phyloP scores from a whole-genome alignment of 2,329 filamentous ascomycete genomes.

The Tolypocladium album region DNA sequence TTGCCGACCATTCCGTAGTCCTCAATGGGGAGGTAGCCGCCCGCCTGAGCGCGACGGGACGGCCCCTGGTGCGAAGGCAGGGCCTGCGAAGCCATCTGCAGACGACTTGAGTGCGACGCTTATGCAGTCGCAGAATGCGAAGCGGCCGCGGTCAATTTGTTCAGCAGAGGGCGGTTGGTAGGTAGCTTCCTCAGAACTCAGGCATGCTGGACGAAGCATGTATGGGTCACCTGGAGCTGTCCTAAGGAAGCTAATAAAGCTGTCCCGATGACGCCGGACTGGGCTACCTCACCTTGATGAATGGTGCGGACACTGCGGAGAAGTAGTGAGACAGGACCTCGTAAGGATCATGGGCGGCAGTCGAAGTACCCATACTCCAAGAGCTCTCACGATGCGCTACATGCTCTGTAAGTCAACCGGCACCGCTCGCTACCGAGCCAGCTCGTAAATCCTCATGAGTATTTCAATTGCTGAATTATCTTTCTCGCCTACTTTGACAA shows the following conservation, averaged over 20 bases:
- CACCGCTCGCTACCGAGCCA: neutral
- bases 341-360: neutral
- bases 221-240: neutral
- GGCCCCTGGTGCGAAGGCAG: slow-evolving; percentile 19
- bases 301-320: neutral
- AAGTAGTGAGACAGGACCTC: neutral
- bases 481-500: neutral
- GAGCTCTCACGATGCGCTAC: neutral
- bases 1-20: slow-evolving; percentile 75
- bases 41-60: slow-evolving; percentile 22
- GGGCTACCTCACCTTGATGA: neutral
- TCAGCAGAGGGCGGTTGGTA: neutral
- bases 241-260: neutral
- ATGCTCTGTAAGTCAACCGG: neutral
- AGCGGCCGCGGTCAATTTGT: neutral
- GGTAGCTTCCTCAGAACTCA: too few relatives aligned
- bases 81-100: slow-evolving; percentile 20
- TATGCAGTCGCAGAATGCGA: neutral
- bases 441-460: neutral
- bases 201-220: neutral
- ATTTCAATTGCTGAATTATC: neutral
- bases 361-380: neutral
- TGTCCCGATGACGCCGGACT: neutral
- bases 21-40: slow-evolving; percentile 53
- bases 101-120: neutral